phyloP scores from a whole-genome alignment of 345 rosid genomes.

The Sonneratia alba region DNA sequence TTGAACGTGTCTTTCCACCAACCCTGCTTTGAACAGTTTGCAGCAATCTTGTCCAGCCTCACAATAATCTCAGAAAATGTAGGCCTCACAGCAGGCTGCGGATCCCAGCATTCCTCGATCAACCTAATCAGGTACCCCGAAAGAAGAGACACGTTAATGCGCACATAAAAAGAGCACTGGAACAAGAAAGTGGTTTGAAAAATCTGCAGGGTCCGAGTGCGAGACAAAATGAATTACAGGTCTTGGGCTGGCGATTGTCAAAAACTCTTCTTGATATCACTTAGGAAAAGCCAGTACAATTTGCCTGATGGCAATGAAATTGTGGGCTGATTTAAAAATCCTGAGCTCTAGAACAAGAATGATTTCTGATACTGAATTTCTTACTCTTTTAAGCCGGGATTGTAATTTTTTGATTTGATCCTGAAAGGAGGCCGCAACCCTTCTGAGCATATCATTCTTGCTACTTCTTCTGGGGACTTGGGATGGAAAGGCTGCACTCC shows the following conservation, averaged over 20 bases:
- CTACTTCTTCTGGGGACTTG: conserved; percentile 55
- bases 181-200: not conserved
- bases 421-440: conserved; percentile 63
- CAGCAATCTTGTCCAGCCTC: conserved; percentile 60
- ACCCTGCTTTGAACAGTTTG: conserved; percentile 69
- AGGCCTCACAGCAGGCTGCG: conserved; percentile 51
- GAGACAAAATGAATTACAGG: not conserved
- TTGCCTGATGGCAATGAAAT: not conserved
- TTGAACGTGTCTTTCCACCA: conserved; percentile 97
- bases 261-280: not conserved
- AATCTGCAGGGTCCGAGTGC: not conserved
- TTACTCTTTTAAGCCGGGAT: conserved; percentile 80
- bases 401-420: conserved; percentile 54
- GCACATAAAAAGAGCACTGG: too few species aligned
- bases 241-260: not conserved
- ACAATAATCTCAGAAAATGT: conserved; percentile 72
- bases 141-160: not conserved
- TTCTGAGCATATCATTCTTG: conserved; percentile 54
- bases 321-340: not conserved
- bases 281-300: not conserved
- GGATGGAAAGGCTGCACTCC: conserved; percentile 76
- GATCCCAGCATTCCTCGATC: conserved; percentile 88
- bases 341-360: not conserved
- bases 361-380: conserved; percentile 11
- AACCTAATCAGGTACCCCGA: conserved; percentile 29